phyloP scores from a whole-genome alignment of 352 stramenopile species.

The Phytophthora vignae region DNA sequence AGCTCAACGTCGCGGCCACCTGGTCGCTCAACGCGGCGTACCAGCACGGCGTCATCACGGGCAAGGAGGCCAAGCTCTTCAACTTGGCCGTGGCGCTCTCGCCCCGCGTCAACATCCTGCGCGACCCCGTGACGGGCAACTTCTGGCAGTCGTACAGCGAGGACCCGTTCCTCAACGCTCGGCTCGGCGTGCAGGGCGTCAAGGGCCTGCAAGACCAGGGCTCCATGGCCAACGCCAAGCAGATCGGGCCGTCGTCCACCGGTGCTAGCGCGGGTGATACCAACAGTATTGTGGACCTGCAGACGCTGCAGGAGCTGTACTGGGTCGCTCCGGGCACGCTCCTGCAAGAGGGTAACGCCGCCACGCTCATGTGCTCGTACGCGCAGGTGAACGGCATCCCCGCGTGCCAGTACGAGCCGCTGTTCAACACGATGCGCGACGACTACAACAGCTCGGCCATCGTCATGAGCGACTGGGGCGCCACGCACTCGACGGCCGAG shows the following conservation, averaged over 20 bases:
- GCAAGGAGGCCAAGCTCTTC: constrained; percentile 44
- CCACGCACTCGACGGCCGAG: constrained; percentile 39
- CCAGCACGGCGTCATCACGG: constrained; percentile 41
- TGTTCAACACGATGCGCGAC: constrained; percentile 41
- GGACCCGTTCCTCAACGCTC: constrained; percentile 41
- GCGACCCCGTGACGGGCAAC: constrained; percentile 32
- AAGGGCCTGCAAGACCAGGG: constrained; percentile 34
- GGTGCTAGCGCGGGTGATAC: constrained; percentile 29
- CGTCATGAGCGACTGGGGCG: constrained; percentile 42
- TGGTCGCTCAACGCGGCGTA: constrained; percentile 39
- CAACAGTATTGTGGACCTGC: constrained; percentile 41
- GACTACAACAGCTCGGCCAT: constrained; percentile 45
- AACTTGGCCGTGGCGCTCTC: constrained; percentile 38
- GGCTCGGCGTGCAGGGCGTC: constrained; percentile 37
- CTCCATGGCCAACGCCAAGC: constrained; percentile 44
- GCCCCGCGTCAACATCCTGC: constrained; percentile 43
- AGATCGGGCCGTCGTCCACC: constrained; percentile 37
- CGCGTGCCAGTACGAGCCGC: constrained; percentile 38
- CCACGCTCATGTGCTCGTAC: constrained; percentile 48
- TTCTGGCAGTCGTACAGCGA: constrained; percentile 49
- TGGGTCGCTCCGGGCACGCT: constrained; percentile 38
- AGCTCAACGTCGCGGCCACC: constrained; percentile 40
- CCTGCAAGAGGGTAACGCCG: constrained; percentile 40
- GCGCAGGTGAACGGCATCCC: constrained; percentile 40
- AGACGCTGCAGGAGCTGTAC: constrained; percentile 40